Evolutionary conservation across 306 rosid genomes (phyloP), one percentile per base, ranked within the genome.

Genomic region (Dalbergia oliveri): DNA sequence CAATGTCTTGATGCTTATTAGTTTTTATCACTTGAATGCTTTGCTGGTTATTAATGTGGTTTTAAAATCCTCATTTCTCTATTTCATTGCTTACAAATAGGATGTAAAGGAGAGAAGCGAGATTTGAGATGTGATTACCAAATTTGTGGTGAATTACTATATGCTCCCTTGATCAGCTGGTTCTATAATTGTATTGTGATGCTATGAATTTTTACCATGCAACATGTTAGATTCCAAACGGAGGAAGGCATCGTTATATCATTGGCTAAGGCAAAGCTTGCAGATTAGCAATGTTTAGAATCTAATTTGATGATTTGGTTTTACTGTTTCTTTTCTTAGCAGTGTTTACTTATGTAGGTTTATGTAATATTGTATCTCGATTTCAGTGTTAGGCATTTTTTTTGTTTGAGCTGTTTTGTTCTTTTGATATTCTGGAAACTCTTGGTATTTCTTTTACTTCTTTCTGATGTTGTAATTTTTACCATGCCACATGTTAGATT

Each of bases 61-160:
- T 69, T 43, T 35, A 69, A 34, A 82, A 82, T 51, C 39, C 53
- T 14, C 37, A 9, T 23, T 53, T 70, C 14, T 16, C 14, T 16
- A 21, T 70, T 50, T n/a, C 23, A 51, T 23, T 7, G 19, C 51
- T 44, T 3, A 62, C 4, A 8, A 44, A 18, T n/a, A 54, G 47
- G 12, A 61, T 51, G 31, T 21, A 56, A n/a, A 51, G 13, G 13
- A 43, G 26, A 10, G 26, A 64, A 26, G 62, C 5, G 57, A 50
- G 47, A 56, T 18, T 18, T 23, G 23, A 69, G 35, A 39, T 37
- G 56, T 75, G 59, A 10, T 35, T 57, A 43, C 49, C 21, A 49
- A 34, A 26, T 56, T 7, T 3, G 23, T 13, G 56, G 33, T 35
- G 34, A 53, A 21, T 31, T 15, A 47, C 39, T 50, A 21, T 34